Evolutionary conservation across 1,284 basidiomycete species (phyloP).

Genomic region (Cutaneotrichosporon sp.): DNA sequence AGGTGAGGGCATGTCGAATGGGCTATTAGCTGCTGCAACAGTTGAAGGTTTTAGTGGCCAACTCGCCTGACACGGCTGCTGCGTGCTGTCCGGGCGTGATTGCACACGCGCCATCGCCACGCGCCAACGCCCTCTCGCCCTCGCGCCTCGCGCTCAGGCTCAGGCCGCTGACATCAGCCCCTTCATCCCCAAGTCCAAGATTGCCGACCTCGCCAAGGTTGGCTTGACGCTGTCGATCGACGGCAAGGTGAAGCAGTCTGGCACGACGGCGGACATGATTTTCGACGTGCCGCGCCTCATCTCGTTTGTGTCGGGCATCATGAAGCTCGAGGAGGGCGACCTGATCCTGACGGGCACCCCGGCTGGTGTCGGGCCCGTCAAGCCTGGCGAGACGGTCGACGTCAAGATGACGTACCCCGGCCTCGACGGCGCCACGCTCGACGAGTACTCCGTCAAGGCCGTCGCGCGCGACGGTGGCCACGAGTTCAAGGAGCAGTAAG

Average conservation of each 20-base stretch:
- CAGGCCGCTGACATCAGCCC: slow-evolving; percentile 49
- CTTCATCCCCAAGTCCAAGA: slow-evolving; percentile 70
- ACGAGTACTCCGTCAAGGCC: slow-evolving; percentile 62
- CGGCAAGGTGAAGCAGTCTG: slow-evolving; percentile 73
- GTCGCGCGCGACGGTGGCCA: slow-evolving; percentile 67
- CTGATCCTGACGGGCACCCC: slow-evolving; percentile 82
- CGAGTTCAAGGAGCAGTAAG: slow-evolving; percentile 50
- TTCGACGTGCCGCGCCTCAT: slow-evolving; percentile 87
- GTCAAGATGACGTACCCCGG: slow-evolving; percentile 62
- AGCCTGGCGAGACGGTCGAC: slow-evolving; percentile 70
- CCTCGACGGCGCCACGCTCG: slow-evolving; percentile 55
- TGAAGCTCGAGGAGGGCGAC: slow-evolving; percentile 94
- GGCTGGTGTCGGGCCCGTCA: slow-evolving; percentile 75
- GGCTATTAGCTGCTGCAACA: too few relatives aligned
- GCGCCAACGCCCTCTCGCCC: background rate
- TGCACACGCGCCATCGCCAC: too few relatives aligned
- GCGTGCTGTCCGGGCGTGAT: too few relatives aligned
- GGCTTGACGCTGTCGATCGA: slow-evolving; percentile 62
- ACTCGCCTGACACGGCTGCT: too few relatives aligned
- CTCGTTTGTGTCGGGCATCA: slow-evolving; percentile 87
- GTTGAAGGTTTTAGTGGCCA: too few relatives aligned
- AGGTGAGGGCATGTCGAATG: background rate
- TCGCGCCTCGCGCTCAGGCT: background rate
- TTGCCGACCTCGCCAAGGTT: slow-evolving; percentile 70
- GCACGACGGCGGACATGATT: slow-evolving; percentile 84